Evolutionary conservation across 108 stramenopile genomes (phyloP), one percentile per base, ranked within the genome.

Genomic region (Fistulifera solaris): DNA sequence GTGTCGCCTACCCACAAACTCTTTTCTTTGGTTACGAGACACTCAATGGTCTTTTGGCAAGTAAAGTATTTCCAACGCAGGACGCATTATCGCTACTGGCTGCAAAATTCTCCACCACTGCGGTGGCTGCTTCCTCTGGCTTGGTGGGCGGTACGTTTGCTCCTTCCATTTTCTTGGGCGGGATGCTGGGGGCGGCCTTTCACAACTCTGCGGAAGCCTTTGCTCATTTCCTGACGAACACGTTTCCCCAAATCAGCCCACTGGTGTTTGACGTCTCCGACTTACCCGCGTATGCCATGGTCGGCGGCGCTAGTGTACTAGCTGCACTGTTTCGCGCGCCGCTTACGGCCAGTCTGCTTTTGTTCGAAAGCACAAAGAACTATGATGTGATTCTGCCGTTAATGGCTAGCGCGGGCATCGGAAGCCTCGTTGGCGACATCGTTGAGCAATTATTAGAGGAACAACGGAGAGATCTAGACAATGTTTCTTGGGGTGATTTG

Each of bases 11-110:
- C 41, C 94, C 92, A 17, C 87, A 94, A 71, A 83, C 91, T 38
- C 56, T 96, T 0, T 96, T 96, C 67, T 90, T 93, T 61, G 93
- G 95, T 6, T 96, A 96, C 58, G 93, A 93, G 45, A 94, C 95
- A 26, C 67, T 94, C 21, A 92, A 94, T 53, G 61, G 77, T 28
- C 71, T 96, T 12, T 66, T 96, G n/a, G 52, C 62, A 40, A 89
- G 85, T 53, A 67, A 65, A 21, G 46, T 57, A 0, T 21, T 52
- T 49, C 67, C 87, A 16, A 67, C 73, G 24, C 59, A 62, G 23
- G 51, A 83, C 19, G 46, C 86, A 12, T 66, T 96, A 14, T 48
- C 77, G 19, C 48, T 83, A 21, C 48, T 88, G 5, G 55, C 61
- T 16, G 68, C 62, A 16, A 89, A 95, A 61, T 68, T 80, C 7